Percentiles rank a stretch among this genome's conserved stretches.
These are phyloP conservation scores for Viola pubescens DNA, from an alignment of 441 rosid species.

Conservation along the genomic window DNA sequence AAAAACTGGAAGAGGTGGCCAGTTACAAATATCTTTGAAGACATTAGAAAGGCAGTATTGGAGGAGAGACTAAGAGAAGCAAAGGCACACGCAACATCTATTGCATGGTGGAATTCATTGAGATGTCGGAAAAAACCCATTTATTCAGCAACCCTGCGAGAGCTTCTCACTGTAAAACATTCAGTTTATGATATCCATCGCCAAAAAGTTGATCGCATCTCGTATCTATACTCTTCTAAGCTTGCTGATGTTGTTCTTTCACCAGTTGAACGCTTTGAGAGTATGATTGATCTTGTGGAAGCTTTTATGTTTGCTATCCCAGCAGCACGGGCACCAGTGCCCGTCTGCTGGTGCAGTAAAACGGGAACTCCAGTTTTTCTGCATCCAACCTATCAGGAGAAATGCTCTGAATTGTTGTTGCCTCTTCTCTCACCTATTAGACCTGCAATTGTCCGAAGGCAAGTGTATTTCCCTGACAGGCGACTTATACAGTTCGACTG, in stretches of 20 bases:
- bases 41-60: conserved; percentile 66
- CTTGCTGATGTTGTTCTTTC: conserved; percentile 85
- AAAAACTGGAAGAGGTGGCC: conserved; percentile 34
- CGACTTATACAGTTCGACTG: conserved; percentile 98
- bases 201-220: conserved; percentile 40
- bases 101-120: conserved; percentile 99
- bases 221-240: conserved; percentile 60
- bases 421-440: conserved; percentile 85
- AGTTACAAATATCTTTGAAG: conserved; percentile 81
- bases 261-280: conserved; percentile 81
- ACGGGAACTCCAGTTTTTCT: conserved; percentile 52
- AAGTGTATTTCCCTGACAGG: conserved; percentile 96
- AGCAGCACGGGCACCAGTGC: conserved; percentile 81
- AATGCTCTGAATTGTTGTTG: conserved; percentile 59
- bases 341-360: conserved; percentile 89
- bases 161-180: conserved; percentile 50
- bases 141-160: conserved; percentile 64
- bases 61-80: conserved; percentile 77
- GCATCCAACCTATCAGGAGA: conserved; percentile 49
- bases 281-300: conserved; percentile 77
- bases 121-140: conserved; percentile 82
- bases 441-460: conserved; percentile 96
- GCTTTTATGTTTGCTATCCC: conserved; percentile 95
- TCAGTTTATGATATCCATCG: conserved; percentile 51
- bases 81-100: conserved; percentile 67